phyloP scores from a whole-genome alignment of 2,329 filamentous ascomycete genomes.

The Claviceps sorghi region DNA sequence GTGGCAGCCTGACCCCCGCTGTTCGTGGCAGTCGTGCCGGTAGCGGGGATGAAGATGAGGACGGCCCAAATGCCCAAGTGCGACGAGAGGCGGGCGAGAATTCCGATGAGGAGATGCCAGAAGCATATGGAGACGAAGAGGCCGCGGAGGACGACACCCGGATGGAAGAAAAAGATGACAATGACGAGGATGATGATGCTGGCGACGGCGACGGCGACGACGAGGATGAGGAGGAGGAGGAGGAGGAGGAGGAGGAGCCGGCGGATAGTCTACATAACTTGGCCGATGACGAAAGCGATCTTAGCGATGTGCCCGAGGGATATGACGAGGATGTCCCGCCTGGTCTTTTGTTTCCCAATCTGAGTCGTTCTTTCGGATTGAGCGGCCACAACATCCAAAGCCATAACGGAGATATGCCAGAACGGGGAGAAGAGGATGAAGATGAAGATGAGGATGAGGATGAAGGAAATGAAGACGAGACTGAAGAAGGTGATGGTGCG shows the following conservation, averaged over 20 bases:
- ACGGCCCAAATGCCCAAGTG: conserved; percentile 25
- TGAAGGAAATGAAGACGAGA: too few species aligned
- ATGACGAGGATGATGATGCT: conserved; percentile 11
- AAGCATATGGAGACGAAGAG: conserved; percentile 18
- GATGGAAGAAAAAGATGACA: conserved; percentile 15
- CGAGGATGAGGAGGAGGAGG: background rate
- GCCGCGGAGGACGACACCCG: conserved; percentile 17
- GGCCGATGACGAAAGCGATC: conserved; percentile 54
- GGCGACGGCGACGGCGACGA: conserved; percentile 9
- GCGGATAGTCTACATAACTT: conserved; percentile 47
- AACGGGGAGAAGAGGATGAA: conserved; percentile 17
- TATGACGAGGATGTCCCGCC: conserved; percentile 43
- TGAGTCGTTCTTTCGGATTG: conserved; percentile 19
- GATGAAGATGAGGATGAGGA: conserved; percentile 11
- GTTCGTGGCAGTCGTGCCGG: conserved; percentile 21
- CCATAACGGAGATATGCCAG: conserved; percentile 11
- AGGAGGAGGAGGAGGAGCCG: conserved; percentile 7
- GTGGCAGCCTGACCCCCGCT: conserved; percentile 25
- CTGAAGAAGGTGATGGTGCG: conserved; percentile 10
- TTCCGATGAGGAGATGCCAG: conserved; percentile 29
- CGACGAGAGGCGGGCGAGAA: conserved; percentile 20
- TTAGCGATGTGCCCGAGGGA: conserved; percentile 47
- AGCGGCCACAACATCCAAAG: conserved; percentile 23
- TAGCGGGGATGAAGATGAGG: conserved; percentile 27
- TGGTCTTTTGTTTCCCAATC: conserved; percentile 37